phyloP scores from a whole-genome alignment of 2,329 filamentous ascomycete species.

The Pseudogymnoascus sp. region DNA sequence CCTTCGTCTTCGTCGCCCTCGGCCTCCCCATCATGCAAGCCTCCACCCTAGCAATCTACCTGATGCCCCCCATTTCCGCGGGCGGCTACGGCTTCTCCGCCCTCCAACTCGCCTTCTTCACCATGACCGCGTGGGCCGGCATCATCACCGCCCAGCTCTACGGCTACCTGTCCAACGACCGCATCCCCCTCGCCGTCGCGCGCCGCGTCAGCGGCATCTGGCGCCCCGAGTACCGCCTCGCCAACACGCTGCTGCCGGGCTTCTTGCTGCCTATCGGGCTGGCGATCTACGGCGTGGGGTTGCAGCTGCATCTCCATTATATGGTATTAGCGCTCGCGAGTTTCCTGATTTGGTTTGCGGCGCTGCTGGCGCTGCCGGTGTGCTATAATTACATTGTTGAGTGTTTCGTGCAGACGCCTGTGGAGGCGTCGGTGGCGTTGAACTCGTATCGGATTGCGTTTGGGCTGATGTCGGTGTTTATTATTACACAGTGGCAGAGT shows the following conservation, averaged over 20 bases:
- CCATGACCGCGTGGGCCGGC: constrained; percentile 36
- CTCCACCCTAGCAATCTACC: constrained; percentile 25
- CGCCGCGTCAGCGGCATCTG: constrained; percentile 17
- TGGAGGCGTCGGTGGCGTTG: not conserved
- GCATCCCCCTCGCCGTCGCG: constrained; percentile 28
- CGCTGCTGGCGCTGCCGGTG: not conserved
- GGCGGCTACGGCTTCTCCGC: constrained; percentile 38
- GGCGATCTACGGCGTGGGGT: constrained; percentile 32
- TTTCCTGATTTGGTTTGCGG: not conserved
- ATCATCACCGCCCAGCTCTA: constrained; percentile 31
- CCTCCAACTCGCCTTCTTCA: constrained; percentile 33
- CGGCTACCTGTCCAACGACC: constrained; percentile 33
- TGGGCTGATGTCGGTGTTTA: not conserved
- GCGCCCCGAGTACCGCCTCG: constrained; percentile 24
- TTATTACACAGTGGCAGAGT: not conserved
- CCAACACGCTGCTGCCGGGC: not conserved
- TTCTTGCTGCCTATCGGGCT: constrained; percentile 27
- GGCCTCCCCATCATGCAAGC: constrained; percentile 23
- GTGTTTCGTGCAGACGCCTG: not conserved
- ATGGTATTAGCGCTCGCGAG: constrained; percentile 12
- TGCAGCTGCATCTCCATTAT: constrained; percentile 17
- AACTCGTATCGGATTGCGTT: not conserved
- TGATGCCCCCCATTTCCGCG: constrained; percentile 30
- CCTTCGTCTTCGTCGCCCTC: constrained; percentile 24
- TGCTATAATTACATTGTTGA: not conserved